Evolutionary conservation across 2,329 filamentous ascomycete genomes (phyloP).

Genomic region (Penicillium sp.): DNA sequence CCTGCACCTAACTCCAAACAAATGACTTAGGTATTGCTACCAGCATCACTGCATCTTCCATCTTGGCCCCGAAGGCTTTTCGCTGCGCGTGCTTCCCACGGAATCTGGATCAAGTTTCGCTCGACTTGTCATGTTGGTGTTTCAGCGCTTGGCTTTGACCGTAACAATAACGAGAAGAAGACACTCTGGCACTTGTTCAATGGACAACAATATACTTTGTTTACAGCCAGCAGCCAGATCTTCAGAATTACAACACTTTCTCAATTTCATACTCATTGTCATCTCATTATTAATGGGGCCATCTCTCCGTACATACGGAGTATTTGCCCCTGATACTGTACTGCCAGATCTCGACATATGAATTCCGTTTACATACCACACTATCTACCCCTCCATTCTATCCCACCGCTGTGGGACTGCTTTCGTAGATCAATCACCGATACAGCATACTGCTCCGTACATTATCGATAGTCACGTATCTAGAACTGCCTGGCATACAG

Average conservation of each 20-base stretch:
- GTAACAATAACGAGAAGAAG: neutral
- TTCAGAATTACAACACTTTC: neutral
- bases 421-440: neutral
- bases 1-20: neutral
- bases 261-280: neutral
- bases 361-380: neutral
- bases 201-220: neutral
- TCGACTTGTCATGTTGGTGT: conserved; percentile 11
- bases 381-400: neutral
- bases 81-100: conserved; percentile 10
- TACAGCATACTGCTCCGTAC: neutral
- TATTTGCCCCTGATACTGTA: neutral
- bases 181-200: neutral
- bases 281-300: neutral
- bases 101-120: conserved; percentile 6
- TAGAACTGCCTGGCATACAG: neutral
- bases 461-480: neutral
- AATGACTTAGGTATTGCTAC: neutral
- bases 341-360: neutral
- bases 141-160: neutral
- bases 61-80: neutral
- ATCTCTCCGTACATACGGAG: too few species aligned
- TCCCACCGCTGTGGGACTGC: neutral
- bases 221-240: neutral
- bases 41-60: neutral